Evolutionary conservation across 352 stramenopile genomes (phyloP), one percentile per base, ranked within the genome.

Genomic region (Poterioochromonas sp.): DNA sequence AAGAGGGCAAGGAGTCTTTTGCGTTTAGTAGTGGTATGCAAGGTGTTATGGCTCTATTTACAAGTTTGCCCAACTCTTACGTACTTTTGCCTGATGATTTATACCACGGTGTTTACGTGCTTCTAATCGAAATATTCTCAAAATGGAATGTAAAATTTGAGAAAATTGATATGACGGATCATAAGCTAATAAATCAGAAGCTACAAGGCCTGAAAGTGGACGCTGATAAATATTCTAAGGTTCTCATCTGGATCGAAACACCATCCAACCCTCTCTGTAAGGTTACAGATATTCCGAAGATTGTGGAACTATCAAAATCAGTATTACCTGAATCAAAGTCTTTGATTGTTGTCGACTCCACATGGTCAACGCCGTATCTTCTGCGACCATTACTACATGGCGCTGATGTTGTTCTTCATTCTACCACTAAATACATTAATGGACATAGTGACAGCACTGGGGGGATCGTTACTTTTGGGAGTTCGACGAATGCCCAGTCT

Each of bases 351-450:
- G 92, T 97, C 15, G 94, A 98, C 84, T 97, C 96, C 85, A 98
- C 93, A 5, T 97, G 97, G 86, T 92, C 96, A 84, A 94, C 88
- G 43, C 93, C 94, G n/a, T 94, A 95, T 70, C 85, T 97, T 65
- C 91, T 97, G 83, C 94, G 96, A 79, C 94, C 94, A 37, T 80
- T 98, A 11, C 80, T 85, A 41, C 86, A 97, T 3, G 94, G 94
- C 32, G 93, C 94, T 5, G 96, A 99, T 85, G 88, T 97, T 35
- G 91, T 97, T 35, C 86, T 98, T 70, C 94, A 99, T 85, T 96
- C 89, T 65, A 92, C 89, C 34, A 99, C 95, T 68, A 99, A 99
- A 85, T 99, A 97, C 80, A 87, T 99, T 73, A 94, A 87, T 77
- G 95, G 95, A 68, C 96, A 99, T 86, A 95, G 89, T 53, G 94